Percentiles rank a stretch among this genome's conserved stretches.
phyloP scores from a whole-genome alignment of 371 early-diverging fungal species.

The Nematocida minor region DNA sequence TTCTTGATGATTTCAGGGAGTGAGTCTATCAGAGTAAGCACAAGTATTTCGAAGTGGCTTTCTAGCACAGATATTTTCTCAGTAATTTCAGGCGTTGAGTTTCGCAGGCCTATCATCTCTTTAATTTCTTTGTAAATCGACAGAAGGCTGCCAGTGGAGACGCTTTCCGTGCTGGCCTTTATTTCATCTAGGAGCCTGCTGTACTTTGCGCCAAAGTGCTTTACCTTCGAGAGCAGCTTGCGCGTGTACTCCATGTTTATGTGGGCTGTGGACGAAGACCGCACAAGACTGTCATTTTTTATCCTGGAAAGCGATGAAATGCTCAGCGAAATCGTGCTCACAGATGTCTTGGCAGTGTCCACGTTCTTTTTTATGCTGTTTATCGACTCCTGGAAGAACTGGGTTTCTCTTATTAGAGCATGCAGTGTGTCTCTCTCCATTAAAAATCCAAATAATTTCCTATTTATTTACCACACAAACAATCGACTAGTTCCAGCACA shows the following conservation, averaged over 20 bases:
- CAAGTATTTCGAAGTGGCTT: conserved; percentile 1
- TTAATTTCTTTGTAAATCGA: neutral
- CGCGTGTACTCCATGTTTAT: conserved; percentile 19
- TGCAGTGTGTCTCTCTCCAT: conserved; percentile 19
- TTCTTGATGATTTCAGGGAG: conserved; percentile 27
- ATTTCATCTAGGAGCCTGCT: conserved; percentile 6
- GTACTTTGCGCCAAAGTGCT: conserved; percentile 22
- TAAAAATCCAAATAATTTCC: conserved; percentile 1
- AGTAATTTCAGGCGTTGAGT: conserved; percentile 4
- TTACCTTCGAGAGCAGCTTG: neutral
- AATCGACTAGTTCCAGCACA: no score
- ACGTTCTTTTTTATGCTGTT: neutral
- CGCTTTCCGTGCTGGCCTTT: neutral
- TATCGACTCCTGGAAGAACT: neutral
- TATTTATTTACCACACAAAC: no score
- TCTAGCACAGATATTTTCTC: conserved; percentile 12
- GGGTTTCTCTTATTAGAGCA: conserved; percentile 10
- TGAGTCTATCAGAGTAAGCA: conserved; percentile 19
- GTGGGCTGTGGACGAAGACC: conserved; percentile 11
- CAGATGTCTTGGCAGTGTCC: neutral
- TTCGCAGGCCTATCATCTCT: neutral
- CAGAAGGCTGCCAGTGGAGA: neutral
- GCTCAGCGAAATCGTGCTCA: neutral
- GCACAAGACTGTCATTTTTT: conserved; percentile 16
- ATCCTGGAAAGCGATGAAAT: neutral